Percentiles rank a stretch among this genome's conserved stretches.
Evolutionary conservation across 2,329 filamentous ascomycete species (phyloP).

Genomic region (Thermoascus crustaceus): DNA sequence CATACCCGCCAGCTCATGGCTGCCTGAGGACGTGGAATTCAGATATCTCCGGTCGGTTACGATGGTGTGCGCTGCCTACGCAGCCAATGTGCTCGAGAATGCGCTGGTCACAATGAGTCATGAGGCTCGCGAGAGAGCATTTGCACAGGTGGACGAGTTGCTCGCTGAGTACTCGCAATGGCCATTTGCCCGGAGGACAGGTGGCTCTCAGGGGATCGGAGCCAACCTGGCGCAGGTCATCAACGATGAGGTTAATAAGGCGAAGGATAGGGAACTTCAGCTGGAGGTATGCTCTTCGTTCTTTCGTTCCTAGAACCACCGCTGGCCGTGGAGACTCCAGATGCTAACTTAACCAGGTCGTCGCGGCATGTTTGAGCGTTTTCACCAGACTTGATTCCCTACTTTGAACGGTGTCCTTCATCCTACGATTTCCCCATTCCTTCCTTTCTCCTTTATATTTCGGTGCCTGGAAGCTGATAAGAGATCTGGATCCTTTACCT

Average conservation of each 20-base stretch:
- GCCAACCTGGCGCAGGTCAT: slow-evolving; percentile 87
- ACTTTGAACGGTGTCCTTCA: slow-evolving; percentile 47
- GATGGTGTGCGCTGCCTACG: slow-evolving; percentile 97
- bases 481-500: background rate
- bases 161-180: slow-evolving; percentile 95
- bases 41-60: slow-evolving; percentile 82
- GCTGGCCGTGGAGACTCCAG: background rate
- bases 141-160: slow-evolving; percentile 93
- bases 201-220: slow-evolving; percentile 73
- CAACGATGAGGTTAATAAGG: slow-evolving; percentile 73
- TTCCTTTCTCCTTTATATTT: slow-evolving; percentile 9
- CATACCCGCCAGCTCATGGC: slow-evolving; percentile 73
- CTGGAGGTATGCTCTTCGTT: slow-evolving; percentile 64
- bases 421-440: slow-evolving; percentile 3
- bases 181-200: slow-evolving; percentile 78
- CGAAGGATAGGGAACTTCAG: slow-evolving; percentile 90
- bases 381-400: slow-evolving; percentile 96
- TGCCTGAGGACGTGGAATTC: slow-evolving; percentile 91
- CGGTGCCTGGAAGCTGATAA: slow-evolving; percentile 2
- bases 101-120: slow-evolving; percentile 90
- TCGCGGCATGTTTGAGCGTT: slow-evolving; percentile 91
- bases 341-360: slow-evolving; percentile 45
- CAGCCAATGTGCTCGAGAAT: slow-evolving; percentile 96
- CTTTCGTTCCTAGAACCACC: background rate
- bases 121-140: slow-evolving; percentile 86